These are phyloP conservation scores for Chaetomium strumarium DNA, from an alignment of 2,329 filamentous ascomycete genomes.

Conservation along the genomic window DNA sequence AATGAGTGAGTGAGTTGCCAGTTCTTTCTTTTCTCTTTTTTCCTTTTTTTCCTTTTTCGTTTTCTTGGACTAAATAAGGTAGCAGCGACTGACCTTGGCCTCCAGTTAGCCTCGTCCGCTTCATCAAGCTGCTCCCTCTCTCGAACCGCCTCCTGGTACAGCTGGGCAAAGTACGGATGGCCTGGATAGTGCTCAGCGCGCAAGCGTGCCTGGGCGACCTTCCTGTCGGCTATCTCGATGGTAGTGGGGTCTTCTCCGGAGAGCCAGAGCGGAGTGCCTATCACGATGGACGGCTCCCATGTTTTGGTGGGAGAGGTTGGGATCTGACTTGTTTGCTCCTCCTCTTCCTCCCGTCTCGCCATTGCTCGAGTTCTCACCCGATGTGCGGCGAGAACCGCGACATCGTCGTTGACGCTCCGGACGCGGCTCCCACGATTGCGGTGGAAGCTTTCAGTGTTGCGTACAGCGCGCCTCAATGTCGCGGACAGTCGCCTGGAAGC, in stretches of 20 bases:
- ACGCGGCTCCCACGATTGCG: constrained; percentile 4
- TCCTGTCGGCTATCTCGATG: constrained; percentile 34
- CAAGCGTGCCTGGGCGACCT: constrained; percentile 31
- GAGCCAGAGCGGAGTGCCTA: constrained; percentile 30
- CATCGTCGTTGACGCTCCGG: not conserved
- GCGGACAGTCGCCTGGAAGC: constrained; percentile 6
- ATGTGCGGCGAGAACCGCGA: not conserved
- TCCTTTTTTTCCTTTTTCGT: too few species aligned
- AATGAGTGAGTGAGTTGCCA: not conserved
- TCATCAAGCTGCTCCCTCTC: constrained; percentile 28
- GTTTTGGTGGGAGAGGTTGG: not conserved
- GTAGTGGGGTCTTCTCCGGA: constrained; percentile 32
- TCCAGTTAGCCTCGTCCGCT: constrained; percentile 25
- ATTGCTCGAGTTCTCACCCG: constrained; percentile 9
- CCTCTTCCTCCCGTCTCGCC: not conserved
- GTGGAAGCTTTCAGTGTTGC: constrained; percentile 12
- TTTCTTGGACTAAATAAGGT: too few species aligned
- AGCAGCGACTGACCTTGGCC: constrained; percentile 17
- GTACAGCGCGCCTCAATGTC: not conserved
- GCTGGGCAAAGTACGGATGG: constrained; percentile 17
- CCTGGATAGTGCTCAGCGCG: constrained; percentile 17
- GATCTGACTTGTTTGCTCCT: not conserved
- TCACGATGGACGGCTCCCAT: constrained; percentile 28
- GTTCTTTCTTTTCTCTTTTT: too few species aligned
- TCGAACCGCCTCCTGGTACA: constrained; percentile 17